phyloP scores from a whole-genome alignment of 371 early-diverging fungal species.

The Vairimorpha ceranae region DNA sequence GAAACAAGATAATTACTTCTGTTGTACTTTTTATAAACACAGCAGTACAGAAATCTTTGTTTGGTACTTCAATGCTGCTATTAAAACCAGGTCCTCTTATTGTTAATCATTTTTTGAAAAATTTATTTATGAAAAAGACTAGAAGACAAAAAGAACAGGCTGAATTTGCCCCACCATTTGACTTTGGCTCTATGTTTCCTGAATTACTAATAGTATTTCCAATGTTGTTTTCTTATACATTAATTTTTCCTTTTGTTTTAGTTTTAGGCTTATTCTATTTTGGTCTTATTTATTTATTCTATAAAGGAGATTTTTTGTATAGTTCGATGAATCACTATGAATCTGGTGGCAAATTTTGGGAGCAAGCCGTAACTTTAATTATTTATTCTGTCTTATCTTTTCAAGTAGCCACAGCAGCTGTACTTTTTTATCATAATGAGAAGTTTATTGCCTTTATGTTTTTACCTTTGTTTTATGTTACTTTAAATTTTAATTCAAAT shows the following conservation, averaged over 20 bases:
- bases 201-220: conserved; percentile 60
- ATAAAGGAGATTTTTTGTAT: conserved; percentile 63
- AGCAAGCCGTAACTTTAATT: conserved; percentile 38
- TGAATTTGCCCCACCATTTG: conserved; percentile 45
- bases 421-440: conserved; percentile 37
- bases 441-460: conserved; percentile 7
- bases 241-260: conserved; percentile 59
- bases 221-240: conserved; percentile 59
- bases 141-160: conserved; percentile 44
- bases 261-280: conserved; percentile 58
- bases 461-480: conserved; percentile 53
- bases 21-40: conserved; percentile 62
- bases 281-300: conserved; percentile 53
- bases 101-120: conserved; percentile 33
- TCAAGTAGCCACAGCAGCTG: conserved; percentile 50
- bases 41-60: conserved; percentile 56
- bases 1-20: conserved; percentile 32
- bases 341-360: conserved; percentile 62
- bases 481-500: conserved; percentile 29
- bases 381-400: conserved; percentile 58
- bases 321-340: conserved; percentile 58
- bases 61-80: conserved; percentile 53
- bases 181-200: conserved; percentile 63
- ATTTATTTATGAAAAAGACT: conserved; percentile 40
- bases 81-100: conserved; percentile 57